Evolutionary conservation across 768 basidiomycete species (phyloP).

Genomic region (Chalciporus sphaerocephalus): DNA sequence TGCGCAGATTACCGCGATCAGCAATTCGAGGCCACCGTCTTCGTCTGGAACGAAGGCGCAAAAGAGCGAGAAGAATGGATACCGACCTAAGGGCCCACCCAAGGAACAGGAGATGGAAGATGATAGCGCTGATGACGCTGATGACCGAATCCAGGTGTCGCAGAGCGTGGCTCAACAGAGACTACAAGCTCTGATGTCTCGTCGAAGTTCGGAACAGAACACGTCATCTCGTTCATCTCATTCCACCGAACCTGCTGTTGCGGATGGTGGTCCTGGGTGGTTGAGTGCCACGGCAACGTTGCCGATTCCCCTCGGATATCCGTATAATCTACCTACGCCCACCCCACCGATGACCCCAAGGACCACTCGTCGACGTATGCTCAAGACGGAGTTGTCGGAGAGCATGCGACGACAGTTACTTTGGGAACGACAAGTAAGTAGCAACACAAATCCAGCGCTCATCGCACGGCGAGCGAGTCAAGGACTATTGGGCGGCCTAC

Average conservation of each 20-base stretch:
- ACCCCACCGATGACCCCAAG: slow-evolving; percentile 74
- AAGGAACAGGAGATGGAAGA: slow-evolving; percentile 65
- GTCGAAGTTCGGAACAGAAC: slow-evolving; percentile 35
- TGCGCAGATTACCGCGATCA: slow-evolving; percentile 41
- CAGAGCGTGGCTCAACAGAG: slow-evolving; percentile 67
- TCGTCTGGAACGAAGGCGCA: slow-evolving; percentile 20
- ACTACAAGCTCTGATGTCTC: slow-evolving; percentile 52
- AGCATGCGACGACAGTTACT: slow-evolving; percentile 74
- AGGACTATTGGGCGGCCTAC: slow-evolving; percentile 28
- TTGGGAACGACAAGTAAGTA: slow-evolving; percentile 72
- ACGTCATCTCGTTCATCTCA: slow-evolving; percentile 18
- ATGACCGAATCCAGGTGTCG: slow-evolving; percentile 52
- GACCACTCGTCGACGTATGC: slow-evolving; percentile 80
- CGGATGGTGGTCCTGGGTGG: slow-evolving; percentile 17
- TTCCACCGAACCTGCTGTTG: slow-evolving; percentile 17
- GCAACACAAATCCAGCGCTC: slow-evolving; percentile 42
- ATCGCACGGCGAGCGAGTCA: slow-evolving; percentile 28
- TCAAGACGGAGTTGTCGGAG: slow-evolving; percentile 81
- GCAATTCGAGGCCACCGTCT: slow-evolving; percentile 25
- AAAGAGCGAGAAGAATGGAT: slow-evolving; percentile 37
- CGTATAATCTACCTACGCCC: slow-evolving; percentile 69
- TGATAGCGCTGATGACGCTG: slow-evolving; percentile 49
- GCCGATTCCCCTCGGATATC: slow-evolving; percentile 58
- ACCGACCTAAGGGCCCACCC: slow-evolving; percentile 64
- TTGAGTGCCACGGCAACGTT: slow-evolving; percentile 36